phyloP scores from a whole-genome alignment of 208 protist species.

The Acanthamoeba quina region DNA sequence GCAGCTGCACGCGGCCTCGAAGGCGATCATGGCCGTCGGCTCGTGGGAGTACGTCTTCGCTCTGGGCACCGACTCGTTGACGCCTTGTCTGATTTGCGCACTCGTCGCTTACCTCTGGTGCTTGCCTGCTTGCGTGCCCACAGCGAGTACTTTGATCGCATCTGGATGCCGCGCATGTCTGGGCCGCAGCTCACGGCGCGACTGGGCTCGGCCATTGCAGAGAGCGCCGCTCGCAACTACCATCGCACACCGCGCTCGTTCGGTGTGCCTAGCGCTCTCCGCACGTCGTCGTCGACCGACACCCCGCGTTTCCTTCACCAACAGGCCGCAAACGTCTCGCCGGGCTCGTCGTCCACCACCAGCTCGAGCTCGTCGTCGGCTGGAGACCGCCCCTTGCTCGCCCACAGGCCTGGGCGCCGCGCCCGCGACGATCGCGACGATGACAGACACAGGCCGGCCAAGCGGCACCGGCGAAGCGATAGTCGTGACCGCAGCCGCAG shows the following conservation, averaged over 20 bases:
- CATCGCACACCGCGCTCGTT: neutral
- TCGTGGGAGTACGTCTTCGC: constrained; percentile 8
- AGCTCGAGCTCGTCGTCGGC: neutral
- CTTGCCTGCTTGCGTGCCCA: neutral
- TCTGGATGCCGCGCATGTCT: neutral
- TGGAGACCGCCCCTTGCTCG: neutral
- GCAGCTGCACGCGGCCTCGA: neutral
- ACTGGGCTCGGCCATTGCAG: neutral
- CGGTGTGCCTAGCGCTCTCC: neutral
- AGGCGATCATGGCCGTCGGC: neutral
- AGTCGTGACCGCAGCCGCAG: neutral
- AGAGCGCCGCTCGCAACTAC: neutral
- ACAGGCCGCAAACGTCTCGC: too few species aligned
- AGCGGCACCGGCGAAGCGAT: neutral
- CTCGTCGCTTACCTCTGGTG: neutral
- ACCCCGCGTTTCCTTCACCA: neutral
- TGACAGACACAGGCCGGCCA: neutral
- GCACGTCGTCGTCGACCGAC: too few species aligned
- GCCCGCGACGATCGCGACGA: neutral
- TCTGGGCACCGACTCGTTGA: neutral
- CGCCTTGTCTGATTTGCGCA: neutral
- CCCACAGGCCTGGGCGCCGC: neutral
- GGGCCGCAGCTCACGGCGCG: neutral
- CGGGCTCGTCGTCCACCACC: neutral
- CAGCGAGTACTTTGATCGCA: constrained; percentile 23